Percentiles rank a stretch among this genome's conserved stretches.
These are phyloP conservation scores for Pyrus bretschneideri DNA, from an alignment of 306 rosid species.

Conservation along the genomic window DNA sequence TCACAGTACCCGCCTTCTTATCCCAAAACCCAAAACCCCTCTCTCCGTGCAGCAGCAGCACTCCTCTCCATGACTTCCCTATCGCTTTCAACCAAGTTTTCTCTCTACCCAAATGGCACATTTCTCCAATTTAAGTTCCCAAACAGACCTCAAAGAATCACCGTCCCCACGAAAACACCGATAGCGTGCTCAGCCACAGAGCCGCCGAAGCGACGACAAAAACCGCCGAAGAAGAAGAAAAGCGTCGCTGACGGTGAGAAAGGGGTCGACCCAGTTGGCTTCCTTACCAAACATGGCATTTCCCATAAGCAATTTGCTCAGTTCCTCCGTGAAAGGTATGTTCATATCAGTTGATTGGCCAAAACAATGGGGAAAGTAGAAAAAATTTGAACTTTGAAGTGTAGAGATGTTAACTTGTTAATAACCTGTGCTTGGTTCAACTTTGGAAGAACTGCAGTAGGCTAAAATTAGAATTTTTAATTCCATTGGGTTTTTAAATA, in stretches of 20 bases:
- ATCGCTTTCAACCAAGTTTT: constrained; percentile 33
- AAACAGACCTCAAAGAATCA: constrained; percentile 25
- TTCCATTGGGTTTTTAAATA: background rate
- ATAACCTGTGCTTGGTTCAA: background rate
- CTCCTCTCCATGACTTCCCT: constrained; percentile 40
- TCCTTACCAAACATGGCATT: constrained; percentile 70
- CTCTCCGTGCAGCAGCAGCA: background rate
- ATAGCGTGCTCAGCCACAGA: constrained; percentile 59
- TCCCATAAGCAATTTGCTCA: constrained; percentile 70
- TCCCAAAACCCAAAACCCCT: constrained; percentile 37
- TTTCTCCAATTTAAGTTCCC: constrained; percentile 32
- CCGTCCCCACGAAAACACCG: constrained; percentile 36
- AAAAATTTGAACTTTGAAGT: background rate
- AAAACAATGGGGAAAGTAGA: background rate
- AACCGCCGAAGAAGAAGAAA: constrained; percentile 20
- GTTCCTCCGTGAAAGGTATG: constrained; percentile 90
- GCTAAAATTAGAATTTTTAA: background rate
- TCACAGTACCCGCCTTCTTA: constrained; percentile 2
- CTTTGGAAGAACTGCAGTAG: background rate
- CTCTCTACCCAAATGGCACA: constrained; percentile 18
- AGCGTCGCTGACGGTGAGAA: constrained; percentile 38
- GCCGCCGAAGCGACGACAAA: constrained; percentile 36
- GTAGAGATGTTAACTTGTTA: background rate
- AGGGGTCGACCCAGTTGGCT: constrained; percentile 78
- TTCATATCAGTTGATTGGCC: background rate